Evolutionary conservation across 1,139 yeast species (phyloP), one percentile per base, ranked within the genome.

Genomic region (Kluyveromyces sp.): DNA sequence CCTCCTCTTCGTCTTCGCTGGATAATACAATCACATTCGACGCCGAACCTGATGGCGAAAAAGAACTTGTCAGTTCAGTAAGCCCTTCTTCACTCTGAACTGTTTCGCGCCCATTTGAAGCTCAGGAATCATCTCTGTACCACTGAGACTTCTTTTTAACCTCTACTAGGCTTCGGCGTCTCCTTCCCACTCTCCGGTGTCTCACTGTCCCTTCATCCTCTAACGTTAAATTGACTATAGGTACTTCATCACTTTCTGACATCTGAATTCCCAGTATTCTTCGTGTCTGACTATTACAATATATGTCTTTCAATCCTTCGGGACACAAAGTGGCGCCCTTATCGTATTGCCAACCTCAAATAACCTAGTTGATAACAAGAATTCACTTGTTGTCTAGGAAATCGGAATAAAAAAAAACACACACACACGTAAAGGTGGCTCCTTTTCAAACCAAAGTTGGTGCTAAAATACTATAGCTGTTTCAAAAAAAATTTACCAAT

Each of bases 21-120:
- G 43, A 34, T 25, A 41, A n/a, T 7, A 41, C 34, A 7, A 41
- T 41, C 25, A 41, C 43, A n/a, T 34, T 10, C 15, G 34, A 33
- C 21, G 5, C 34, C 34, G 8, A 15, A 15, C 21, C 21, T 15
- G 21, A 15, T 15, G 21, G 21, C 21, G 21, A 15, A 15, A 15
- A 15, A 15, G 21, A 15, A 15, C 21, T 15, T 15, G 21, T 15
- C 21, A 15, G 21, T 15, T 15, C 21, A 15, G 21, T 15, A 15
- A 15, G 21, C 21, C 21, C 34, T 33, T 21, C 15, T 4, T 33
- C 15, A 21, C 4, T 33, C 15, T 33, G 15, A 10, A 10, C 4
- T 33, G 34, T 33, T 33, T 33, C 15, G 15, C 34, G 4, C 8
- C 21, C 4, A 5, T n/a, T 21, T 33, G 34, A n/a, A 33, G 15